These are phyloP conservation scores for Fusarium praegraminearum DNA, from an alignment of 2,329 filamentous ascomycete species.

Conservation along the genomic window DNA sequence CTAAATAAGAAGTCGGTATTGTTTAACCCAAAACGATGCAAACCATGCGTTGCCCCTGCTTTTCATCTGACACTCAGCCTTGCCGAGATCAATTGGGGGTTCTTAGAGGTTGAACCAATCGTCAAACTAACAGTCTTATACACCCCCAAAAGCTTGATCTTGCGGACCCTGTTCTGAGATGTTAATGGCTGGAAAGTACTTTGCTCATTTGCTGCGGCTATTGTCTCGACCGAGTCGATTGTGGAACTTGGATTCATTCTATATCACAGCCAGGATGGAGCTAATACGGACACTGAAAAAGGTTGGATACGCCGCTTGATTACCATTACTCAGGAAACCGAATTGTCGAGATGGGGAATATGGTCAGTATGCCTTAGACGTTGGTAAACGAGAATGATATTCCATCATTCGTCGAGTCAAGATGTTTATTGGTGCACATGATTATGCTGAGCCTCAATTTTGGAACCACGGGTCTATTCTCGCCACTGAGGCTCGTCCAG, in stretches of 20 bases:
- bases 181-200: neutral
- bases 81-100: neutral
- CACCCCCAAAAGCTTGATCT: neutral
- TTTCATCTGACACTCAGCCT: conserved; percentile 5
- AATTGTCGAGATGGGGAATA: too few species aligned
- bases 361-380: neutral
- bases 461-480: neutral
- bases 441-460: neutral
- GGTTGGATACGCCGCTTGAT: neutral
- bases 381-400: neutral
- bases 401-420: too few species aligned
- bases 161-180: neutral
- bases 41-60: conserved; percentile 1
- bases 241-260: neutral
- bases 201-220: neutral
- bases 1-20: neutral
- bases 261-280: neutral
- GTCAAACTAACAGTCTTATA: neutral
- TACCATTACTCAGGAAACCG: neutral
- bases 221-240: neutral
- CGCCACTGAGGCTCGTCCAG: neutral
- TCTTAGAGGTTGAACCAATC: neutral
- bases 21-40: neutral
- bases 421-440: neutral
- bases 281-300: neutral